Base-by-base conservation (phyloP, 2,329 filamentous ascomycete genomes). In the Aspergillus candidus region DNA sequence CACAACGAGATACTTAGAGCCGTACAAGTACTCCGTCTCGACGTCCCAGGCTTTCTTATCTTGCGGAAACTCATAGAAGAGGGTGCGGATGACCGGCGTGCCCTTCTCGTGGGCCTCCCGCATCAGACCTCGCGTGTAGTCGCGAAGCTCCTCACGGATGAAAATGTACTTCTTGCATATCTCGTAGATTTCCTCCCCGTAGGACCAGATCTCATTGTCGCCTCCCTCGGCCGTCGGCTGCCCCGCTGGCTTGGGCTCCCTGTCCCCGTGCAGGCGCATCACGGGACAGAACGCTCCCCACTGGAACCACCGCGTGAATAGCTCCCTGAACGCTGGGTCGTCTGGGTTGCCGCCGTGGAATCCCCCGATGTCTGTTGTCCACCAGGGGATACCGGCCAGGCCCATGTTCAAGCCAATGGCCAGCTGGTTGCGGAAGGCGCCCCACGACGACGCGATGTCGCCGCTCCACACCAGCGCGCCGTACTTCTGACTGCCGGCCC, bases 351-450 rank as follows among this genome's bases (percentile, higher is more conserved):
- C 82, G 4, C 81, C 81, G 54, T 84, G 81, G 55, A 86, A 85
- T 1, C 82, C 82, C 2, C 82, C 82, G 41, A 85, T 84, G 52
- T 85, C 82, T 1, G 81, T 85, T 0, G 82, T 85, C 79, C 79
- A 85, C 80, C 80, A 84, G 0, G 79, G 74, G 8, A 84, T 71
- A 0, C 82, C 82, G 0, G 79, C 71, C 4, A 84, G 63, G 0
- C 79, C 82, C 76, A 83, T 83, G 56, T 82, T 82, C 14, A 85
- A 65, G 0, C 82, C 82, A 0, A 82, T 81, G 0, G 78, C 71
- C 2, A 84, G 65, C 57, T 85, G 80, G 46, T 77, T 73, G 3
- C 77, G 72, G 38, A 84, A 70, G 18, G 72, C 78, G 2, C 60
- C 61, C 82, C 81, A 85, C 0, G 77, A 80, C 0, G 75, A 79